Evolutionary conservation across 2,329 filamentous ascomycete genomes (phyloP).

Genomic region (Orbilia oligospora): DNA sequence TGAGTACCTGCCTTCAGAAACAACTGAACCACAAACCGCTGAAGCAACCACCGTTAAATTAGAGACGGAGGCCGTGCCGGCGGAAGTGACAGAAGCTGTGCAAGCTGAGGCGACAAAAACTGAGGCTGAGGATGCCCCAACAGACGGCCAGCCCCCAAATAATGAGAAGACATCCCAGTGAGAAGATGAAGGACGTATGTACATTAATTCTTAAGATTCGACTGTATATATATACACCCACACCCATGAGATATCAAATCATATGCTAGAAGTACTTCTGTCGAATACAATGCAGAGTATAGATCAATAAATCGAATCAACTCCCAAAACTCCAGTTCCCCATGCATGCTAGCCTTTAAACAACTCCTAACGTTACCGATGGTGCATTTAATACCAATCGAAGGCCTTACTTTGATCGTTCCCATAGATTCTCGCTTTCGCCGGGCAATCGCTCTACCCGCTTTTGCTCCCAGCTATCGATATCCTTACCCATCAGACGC

Average conservation of each 20-base stretch:
- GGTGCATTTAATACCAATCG: not conserved
- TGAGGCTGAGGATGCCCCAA: not conserved
- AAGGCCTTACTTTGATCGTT: constrained; percentile 34
- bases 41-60: no score
- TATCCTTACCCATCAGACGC: constrained; percentile 86
- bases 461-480: constrained; percentile 98
- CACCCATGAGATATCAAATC: constrained; percentile 7
- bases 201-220: constrained; percentile 15
- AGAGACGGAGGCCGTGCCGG: no score
- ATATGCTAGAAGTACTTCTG: constrained; percentile 6
- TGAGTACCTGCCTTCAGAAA: constrained; percentile 1
- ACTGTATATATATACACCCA: constrained; percentile 18
- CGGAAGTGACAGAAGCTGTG: no score
- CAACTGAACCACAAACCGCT: not conserved
- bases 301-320: not conserved
- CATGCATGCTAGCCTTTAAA: constrained; percentile 7
- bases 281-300: not conserved
- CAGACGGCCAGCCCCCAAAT: not conserved
- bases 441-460: constrained; percentile 89
- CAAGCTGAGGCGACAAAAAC: not conserved
- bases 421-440: constrained; percentile 76
- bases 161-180: constrained; percentile 4
- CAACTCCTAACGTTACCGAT: not conserved
- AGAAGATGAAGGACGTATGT: not conserved
- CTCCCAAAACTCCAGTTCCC: not conserved